Percentiles rank a stretch among this genome's conserved stretches.
Conservation (phyloP, 441 rosid species). For the Omphalea diandra region DNA sequence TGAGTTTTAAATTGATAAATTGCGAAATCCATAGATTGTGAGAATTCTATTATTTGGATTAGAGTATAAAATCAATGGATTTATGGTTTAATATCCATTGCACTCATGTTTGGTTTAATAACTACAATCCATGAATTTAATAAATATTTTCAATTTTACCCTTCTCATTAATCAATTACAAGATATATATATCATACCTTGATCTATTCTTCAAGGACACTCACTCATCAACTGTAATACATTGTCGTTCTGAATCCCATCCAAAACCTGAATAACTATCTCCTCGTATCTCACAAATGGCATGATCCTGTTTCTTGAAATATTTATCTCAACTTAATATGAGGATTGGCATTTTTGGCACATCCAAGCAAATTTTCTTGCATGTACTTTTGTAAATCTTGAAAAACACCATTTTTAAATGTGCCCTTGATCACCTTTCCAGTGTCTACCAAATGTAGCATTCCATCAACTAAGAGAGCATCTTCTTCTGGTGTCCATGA, state of each 20-base stretch:
- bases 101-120: too few species aligned
- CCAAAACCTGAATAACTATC: not conserved
- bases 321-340: constrained; percentile 1
- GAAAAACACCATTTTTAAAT: not conserved
- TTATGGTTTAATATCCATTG: too few species aligned
- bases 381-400: not conserved
- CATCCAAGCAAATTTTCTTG: not conserved
- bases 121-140: too few species aligned
- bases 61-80: too few species aligned
- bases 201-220: not conserved
- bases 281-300: not conserved
- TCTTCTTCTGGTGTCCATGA: not conserved
- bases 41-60: too few species aligned
- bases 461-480: not conserved
- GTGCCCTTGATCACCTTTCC: not conserved
- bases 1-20: too few species aligned
- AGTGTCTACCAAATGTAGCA: not conserved
- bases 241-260: not conserved
- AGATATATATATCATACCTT: too few species aligned
- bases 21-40: too few species aligned
- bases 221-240: not conserved
- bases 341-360: not conserved
- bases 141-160: too few species aligned
- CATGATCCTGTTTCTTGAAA: not conserved
- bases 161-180: too few species aligned